Conservation (phyloP, 306 rosid species). For the Quercus mongolica region DNA sequence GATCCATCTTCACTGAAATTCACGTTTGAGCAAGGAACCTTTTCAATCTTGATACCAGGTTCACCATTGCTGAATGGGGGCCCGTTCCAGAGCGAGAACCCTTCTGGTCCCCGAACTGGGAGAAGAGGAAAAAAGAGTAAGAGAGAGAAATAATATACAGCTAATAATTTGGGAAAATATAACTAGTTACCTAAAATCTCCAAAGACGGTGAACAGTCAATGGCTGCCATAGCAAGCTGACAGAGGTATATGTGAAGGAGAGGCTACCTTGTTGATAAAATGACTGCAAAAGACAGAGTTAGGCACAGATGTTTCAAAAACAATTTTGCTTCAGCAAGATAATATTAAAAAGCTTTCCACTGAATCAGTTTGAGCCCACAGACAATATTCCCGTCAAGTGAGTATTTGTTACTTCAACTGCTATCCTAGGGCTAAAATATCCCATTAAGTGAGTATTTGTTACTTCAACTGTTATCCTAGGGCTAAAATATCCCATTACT, state of each 20-base stretch:
- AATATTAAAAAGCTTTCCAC: not conserved
- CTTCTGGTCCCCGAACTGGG: conserved; percentile 72
- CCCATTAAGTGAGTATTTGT: not conserved
- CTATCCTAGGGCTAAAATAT: not conserved
- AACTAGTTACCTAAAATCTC: conserved; percentile 66
- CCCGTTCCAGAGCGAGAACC: conserved; percentile 77
- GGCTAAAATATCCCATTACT: not conserved
- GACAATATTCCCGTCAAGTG: not conserved
- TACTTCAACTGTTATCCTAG: not conserved
- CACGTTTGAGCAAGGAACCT: conserved; percentile 47
- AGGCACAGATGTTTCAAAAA: not conserved
- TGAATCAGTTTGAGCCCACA: not conserved
- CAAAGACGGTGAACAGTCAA: conserved; percentile 40
- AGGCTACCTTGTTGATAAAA: not conserved
- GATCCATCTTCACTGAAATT: conserved; percentile 82
- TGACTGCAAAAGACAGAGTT: not conserved
- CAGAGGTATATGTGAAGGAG: not conserved
- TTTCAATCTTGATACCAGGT: conserved; percentile 63
- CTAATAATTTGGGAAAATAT: not conserved
- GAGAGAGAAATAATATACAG: not conserved
- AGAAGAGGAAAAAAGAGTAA: conserved; percentile 6
- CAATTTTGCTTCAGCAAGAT: not conserved
- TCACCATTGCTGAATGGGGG: conserved; percentile 62
- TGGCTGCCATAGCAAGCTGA: conserved; percentile 53
- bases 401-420: not conserved